Base-by-base conservation (phyloP, 768 basidiomycete species). In the Lactifluus rugatus region DNA sequence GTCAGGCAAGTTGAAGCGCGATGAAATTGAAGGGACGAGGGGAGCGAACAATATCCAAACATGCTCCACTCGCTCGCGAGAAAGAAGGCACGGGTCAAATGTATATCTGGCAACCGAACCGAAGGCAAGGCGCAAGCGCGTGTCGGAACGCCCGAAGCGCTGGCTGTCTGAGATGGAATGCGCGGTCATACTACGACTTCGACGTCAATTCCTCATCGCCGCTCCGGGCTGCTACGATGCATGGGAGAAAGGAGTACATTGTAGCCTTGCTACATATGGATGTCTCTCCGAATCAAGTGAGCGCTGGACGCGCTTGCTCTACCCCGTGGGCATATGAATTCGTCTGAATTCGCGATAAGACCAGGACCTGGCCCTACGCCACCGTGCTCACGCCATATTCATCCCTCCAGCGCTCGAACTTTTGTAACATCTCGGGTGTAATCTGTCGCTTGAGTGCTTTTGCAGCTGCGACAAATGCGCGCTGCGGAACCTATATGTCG, bases 381-480 rank as follows among this genome's bases (percentile, higher is more conserved):
- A 41, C 21, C 31, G 16, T 51, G 23, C 26, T 49, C 21, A 55
- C 58, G 11, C 42, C 42, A 21, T 51, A 48, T 3, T 52, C 60
- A n/a, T 48, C 41, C 47, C 79, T 70, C 95, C 95, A 99, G 42
- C 73, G 73, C 36, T 81, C 78, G 65, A 87, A 97, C 62, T 78
- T 84, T 46, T 72, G 70, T 46, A 95, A 71, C 64, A 95, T 82
- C 16, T 80, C 79, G 4, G 86, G 83, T 0, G 95, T 98, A 63
- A 97, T 94, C 62, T 95, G 85, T 58, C 79, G 78, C 66, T 90
- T 81, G 52, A 89, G 81, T 0, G 78, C 75, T 56, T 70, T 76
- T 3, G 93, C 88, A 1, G 89, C 90, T n/a, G 74, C 69, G 9
- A 87, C 66, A 63, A 98, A 88, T 34, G 90, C 86, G 9, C 73